A percentile compares a stretch with the other conserved stretches of the same genome.
These are phyloP conservation scores for Copromyces sp. DNA, from an alignment of 495 filamentous ascomycete genomes.

Conservation along the genomic window DNA sequence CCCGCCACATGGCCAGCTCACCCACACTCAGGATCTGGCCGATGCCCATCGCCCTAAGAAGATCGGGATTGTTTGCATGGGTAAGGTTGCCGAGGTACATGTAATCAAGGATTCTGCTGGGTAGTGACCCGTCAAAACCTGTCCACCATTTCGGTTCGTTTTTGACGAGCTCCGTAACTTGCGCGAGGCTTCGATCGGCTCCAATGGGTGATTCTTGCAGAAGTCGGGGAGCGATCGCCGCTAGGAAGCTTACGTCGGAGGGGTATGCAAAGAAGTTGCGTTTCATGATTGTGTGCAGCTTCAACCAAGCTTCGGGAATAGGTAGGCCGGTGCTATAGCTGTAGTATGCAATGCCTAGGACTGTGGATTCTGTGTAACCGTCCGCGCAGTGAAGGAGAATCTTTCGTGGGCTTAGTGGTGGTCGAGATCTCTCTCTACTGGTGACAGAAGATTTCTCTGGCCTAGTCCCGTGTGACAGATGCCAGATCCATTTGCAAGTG, in stretches of 20 bases:
- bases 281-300: constrained; percentile 65
- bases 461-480: constrained; percentile 52
- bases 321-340: constrained; percentile 80
- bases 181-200: constrained; percentile 24
- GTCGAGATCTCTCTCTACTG: constrained; percentile 12
- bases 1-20: constrained; percentile 72
- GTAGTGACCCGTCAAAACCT: constrained; percentile 81
- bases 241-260: constrained; percentile 72
- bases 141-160: constrained; percentile 68
- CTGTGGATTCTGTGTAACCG: constrained; percentile 88
- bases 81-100: constrained; percentile 91
- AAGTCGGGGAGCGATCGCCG: constrained; percentile 62
- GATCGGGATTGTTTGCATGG: constrained; percentile 85
- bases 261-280: constrained; percentile 96
- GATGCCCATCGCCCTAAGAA: constrained; percentile 73
- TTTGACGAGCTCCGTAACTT: constrained; percentile 34
- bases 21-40: constrained; percentile 87
- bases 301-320: constrained; percentile 75
- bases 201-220: constrained; percentile 39
- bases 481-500: constrained; percentile 82
- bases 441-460: constrained; percentile 7
- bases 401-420: constrained; percentile 39
- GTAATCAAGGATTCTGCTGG: constrained; percentile 80
- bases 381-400: constrained; percentile 89
- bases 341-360: constrained; percentile 79